Conservation (phyloP, 1,284 basidiomycete genomes). For the Heterobasidion irregulare region DNA sequence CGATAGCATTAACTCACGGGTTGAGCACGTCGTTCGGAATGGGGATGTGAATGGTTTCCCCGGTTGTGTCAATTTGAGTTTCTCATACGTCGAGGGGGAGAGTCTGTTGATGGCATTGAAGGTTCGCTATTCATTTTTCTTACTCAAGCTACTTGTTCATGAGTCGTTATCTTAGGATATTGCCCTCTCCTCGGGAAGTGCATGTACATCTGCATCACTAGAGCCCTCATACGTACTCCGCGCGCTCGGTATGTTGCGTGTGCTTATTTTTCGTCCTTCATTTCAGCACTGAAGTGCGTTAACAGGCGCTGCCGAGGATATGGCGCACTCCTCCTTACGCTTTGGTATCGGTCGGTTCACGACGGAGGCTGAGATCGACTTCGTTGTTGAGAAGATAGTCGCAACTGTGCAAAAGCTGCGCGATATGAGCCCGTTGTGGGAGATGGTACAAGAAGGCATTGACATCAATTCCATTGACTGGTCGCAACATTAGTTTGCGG, state of each 20-base stretch:
- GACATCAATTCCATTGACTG: conserved; percentile 92
- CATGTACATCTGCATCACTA: conserved; percentile 96
- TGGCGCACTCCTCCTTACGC: conserved; percentile 96
- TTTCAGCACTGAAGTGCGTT: conserved; percentile 1
- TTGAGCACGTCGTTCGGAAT: conserved; percentile 91
- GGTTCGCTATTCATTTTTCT: conserved; percentile 41
- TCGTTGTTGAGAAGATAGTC: conserved; percentile 87
- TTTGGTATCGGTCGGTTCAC: conserved; percentile 99
- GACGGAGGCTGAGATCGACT: conserved; percentile 95
- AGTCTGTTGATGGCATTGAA: conserved; percentile 97
- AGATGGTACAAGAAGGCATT: conserved; percentile 98
- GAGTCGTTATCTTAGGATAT: conserved; percentile 57
- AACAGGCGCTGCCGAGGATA: conserved; percentile 89
- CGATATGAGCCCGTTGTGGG: conserved; percentile 89
- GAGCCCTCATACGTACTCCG: conserved; percentile 98
- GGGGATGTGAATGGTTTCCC: conserved; percentile 86
- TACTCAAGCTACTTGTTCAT: neutral
- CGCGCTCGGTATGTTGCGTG: conserved; percentile 62
- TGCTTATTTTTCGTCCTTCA: neutral
- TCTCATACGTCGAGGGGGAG: conserved; percentile 97
- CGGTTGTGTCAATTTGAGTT: conserved; percentile 93
- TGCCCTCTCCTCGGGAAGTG: conserved; percentile 95
- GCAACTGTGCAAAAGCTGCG: conserved; percentile 71
- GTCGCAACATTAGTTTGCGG: conserved; percentile 51
- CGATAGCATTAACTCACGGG: conserved; percentile 72